Base-by-base conservation (phyloP, 2,329 filamentous ascomycete species). In the Alternaria panax region DNA sequence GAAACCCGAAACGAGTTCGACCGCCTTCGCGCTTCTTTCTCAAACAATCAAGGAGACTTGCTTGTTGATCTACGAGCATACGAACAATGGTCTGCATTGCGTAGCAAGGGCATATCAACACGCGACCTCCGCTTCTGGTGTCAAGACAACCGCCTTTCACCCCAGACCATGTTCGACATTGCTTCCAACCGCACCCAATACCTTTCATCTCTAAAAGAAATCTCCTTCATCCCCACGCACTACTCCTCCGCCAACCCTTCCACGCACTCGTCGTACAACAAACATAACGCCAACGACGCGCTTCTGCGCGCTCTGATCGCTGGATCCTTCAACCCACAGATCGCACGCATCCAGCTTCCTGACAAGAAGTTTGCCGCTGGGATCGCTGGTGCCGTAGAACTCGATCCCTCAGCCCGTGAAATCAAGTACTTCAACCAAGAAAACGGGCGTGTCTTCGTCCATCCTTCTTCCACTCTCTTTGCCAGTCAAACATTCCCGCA, bases 341-440 rank as follows among this genome's bases (percentile, higher is more conserved):
- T 97, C 65, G 93, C 93, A 14, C 88, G 93, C 53, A 97, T 99
- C 74, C 90, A 93, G 65, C 92, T 97, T 68, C 95, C 95, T 0
- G 92, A 97, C 80, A 96, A 96, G 82, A 98, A 97, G 78, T 99
- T 96, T 78, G 91, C 92, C 12, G 88, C 89, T 34, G 92, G 92
- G 2, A 87, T 96, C 64, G 92, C 92, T 1, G 95, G 95, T 7
- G 92, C 95, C 0, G 92, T 98, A 1, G 94, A 95, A 75, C 84
- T 97, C 7, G 95, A 99, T 74, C 94, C 94, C 0, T 94, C 98
- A 78, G 94, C 94, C 5, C 86, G 89, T 53, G 92, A 90, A 3
- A 97, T 99, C 79, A 95, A 93, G 75, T 99, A 93, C 80, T 98
- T 92, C 79, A 92, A 82, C 67, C 75, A 75, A 27, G 74, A 75